Evolutionary conservation across 192 early-diverging fungal species (phyloP).

Genomic region (Rhizophagus clarus): DNA sequence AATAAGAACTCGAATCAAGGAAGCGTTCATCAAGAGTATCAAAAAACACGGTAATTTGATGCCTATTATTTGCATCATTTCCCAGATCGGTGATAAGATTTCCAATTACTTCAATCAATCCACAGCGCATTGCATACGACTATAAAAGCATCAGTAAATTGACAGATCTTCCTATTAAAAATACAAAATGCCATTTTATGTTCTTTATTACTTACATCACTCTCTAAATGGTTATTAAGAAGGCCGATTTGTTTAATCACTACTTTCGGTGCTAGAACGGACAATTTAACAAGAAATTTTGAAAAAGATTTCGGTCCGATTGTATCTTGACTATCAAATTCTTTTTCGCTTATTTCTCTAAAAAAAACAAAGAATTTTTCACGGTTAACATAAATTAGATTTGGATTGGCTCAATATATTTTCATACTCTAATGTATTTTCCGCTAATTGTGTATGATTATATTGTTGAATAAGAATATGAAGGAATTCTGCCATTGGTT

Average conservation of each 20-base stretch:
- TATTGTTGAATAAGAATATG: constrained; percentile 61
- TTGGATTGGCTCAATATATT: neutral
- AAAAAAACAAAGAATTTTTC: neutral
- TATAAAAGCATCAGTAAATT: constrained; percentile 33
- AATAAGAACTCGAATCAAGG: constrained; percentile 84
- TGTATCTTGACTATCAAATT: constrained; percentile 65
- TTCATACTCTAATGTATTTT: constrained; percentile 68
- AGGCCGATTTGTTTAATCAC: constrained; percentile 89
- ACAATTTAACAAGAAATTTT: constrained; percentile 78
- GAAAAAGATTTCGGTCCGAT: constrained; percentile 83
- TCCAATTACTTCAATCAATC: constrained; percentile 88
- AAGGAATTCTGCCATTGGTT: constrained; percentile 81
- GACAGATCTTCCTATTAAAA: neutral
- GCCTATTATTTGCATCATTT: constrained; percentile 66
- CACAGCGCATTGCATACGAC: constrained; percentile 84
- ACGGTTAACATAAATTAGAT: neutral
- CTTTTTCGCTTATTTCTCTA: constrained; percentile 38
- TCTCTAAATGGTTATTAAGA: constrained; percentile 84
- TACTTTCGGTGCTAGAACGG: constrained; percentile 79
- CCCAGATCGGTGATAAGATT: constrained; percentile 77
- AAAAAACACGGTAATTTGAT: constrained; percentile 84
- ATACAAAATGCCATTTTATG: neutral
- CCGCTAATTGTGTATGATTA: constrained; percentile 66
- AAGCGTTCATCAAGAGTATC: constrained; percentile 92
- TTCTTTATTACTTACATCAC: constrained; percentile 63